phyloP scores from a whole-genome alignment of 306 rosid genomes.

The Castanea sativa region DNA sequence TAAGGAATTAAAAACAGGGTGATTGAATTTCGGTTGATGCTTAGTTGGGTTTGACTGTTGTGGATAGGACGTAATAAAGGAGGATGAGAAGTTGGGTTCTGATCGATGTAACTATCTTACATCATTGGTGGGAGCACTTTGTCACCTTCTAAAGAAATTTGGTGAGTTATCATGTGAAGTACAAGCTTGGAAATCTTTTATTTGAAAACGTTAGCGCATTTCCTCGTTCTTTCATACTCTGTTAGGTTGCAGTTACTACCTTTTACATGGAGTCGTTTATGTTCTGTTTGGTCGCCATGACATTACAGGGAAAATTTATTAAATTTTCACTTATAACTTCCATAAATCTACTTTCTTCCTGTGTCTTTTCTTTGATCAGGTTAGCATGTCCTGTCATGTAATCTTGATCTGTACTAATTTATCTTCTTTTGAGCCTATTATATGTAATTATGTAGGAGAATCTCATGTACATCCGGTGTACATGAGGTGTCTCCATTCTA shows the following conservation, averaged over 20 bases:
- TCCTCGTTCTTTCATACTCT: not conserved
- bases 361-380: not conserved
- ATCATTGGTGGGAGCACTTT: slow-evolving; percentile 56
- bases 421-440: not conserved
- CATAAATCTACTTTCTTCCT: not conserved
- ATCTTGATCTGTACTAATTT: not conserved
- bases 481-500: no score
- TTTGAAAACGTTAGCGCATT: not conserved
- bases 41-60: slow-evolving; percentile 18
- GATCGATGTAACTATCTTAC: slow-evolving; percentile 43
- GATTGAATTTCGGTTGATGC: not conserved
- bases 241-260: not conserved
- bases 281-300: not conserved
- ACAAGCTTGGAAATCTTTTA: slow-evolving; percentile 3
- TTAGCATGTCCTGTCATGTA: not conserved
- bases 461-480: no score
- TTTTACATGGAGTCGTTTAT: not conserved
- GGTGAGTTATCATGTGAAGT: slow-evolving; percentile 38
- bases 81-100: slow-evolving; percentile 44
- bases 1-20: not conserved
- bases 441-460: no score
- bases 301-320: not conserved
- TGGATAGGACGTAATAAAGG: slow-evolving; percentile 42
- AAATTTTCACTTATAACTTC: not conserved
- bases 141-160: slow-evolving; percentile 68